phyloP scores from a whole-genome alignment of 345 rosid genomes.

The Eutrema japonicum region DNA sequence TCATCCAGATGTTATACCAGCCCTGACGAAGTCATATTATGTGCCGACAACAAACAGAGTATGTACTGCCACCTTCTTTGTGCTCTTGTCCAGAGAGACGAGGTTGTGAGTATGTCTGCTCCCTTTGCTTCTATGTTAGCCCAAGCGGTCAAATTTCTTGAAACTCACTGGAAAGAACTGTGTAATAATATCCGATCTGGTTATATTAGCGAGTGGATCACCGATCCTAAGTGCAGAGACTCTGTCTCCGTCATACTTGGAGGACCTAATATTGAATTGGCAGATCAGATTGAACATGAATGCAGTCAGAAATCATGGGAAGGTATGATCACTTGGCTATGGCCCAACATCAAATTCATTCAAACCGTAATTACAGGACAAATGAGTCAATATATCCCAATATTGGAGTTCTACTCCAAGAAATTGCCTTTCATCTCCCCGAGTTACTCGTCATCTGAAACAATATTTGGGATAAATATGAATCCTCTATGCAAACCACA shows the following conservation, averaged over 20 bases:
- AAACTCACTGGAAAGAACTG: constrained; percentile 58
- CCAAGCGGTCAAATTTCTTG: constrained; percentile 59
- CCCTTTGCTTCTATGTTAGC: constrained; percentile 56
- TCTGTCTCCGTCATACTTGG: constrained; percentile 45
- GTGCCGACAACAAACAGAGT: constrained; percentile 61
- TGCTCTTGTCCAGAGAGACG: constrained; percentile 54
- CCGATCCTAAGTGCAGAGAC: constrained; percentile 48
- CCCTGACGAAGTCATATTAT: constrained; percentile 60
- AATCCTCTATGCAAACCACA: constrained; percentile 60
- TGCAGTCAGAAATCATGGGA: constrained; percentile 61
- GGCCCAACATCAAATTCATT: constrained; percentile 64
- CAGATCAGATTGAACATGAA: constrained; percentile 45
- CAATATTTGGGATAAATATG: constrained; percentile 61
- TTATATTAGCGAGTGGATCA: constrained; percentile 59
- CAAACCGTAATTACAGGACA: constrained; percentile 61
- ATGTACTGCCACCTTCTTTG: constrained; percentile 70
- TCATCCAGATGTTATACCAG: constrained; percentile 54
- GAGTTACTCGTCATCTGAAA: constrained; percentile 63
- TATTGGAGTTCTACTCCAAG: constrained; percentile 59
- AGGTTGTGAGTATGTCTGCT: constrained; percentile 56
- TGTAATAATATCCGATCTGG: constrained; percentile 56
- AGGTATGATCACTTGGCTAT: constrained; percentile 60
- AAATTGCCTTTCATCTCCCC: constrained; percentile 60
- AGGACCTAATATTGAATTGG: constrained; percentile 53
- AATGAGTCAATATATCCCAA: constrained; percentile 66